Conservation (phyloP, 1,284 basidiomycete genomes). For the Termitomyces sp. region DNA sequence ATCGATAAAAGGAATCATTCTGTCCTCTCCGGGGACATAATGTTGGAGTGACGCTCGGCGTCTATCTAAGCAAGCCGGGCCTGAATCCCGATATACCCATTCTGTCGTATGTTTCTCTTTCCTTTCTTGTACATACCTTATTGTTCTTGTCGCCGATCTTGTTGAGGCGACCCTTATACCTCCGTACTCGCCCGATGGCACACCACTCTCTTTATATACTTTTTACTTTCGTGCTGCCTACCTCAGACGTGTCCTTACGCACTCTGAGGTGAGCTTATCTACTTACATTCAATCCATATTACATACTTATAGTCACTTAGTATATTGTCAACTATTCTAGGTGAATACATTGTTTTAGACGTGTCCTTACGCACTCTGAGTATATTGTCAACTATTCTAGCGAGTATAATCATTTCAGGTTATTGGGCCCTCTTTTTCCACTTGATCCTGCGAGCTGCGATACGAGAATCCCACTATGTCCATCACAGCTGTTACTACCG, state of each 20-base stretch:
- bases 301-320: neutral
- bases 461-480: neutral
- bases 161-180: neutral
- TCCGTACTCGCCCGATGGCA: neutral
- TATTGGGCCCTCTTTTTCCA: too few species aligned
- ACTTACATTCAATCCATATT: neutral
- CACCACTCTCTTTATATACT: neutral
- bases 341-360: neutral
- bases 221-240: neutral
- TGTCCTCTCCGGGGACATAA: too few species aligned
- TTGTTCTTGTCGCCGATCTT: neutral
- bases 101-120: neutral
- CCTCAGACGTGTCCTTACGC: neutral
- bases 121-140: neutral
- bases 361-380: too few species aligned
- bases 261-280: neutral
- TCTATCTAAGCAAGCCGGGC: neutral
- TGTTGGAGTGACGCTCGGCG: neutral
- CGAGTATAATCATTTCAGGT: too few species aligned
- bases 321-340: neutral
- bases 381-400: too few species aligned
- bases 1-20: too few species aligned
- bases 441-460: too few species aligned
- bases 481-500: neutral
- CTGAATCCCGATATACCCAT: neutral